Conservation (phyloP, 768 basidiomycete genomes). For the Suillus placidus region DNA sequence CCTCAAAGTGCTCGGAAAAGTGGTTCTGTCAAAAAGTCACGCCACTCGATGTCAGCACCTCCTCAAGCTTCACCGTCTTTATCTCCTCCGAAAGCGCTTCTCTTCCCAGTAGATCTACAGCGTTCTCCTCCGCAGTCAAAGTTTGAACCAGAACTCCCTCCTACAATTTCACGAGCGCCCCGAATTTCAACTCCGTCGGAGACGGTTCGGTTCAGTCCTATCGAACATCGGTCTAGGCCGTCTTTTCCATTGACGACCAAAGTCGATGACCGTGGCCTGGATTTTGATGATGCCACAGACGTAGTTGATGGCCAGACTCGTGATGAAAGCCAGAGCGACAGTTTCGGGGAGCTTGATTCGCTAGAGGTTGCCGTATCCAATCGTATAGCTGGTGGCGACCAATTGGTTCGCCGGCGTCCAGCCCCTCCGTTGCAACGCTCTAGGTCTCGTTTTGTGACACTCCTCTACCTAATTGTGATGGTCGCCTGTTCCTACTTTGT, state of each 20-base stretch:
- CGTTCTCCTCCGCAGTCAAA: slow-evolving; percentile 55
- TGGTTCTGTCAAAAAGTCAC: slow-evolving; percentile 49
- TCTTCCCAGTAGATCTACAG: slow-evolving; percentile 26
- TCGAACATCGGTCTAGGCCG: slow-evolving; percentile 23
- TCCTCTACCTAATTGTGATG: slow-evolving; percentile 43
- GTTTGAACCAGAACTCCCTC: slow-evolving; percentile 57
- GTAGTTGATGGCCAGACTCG: slow-evolving; percentile 4
- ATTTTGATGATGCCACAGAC: slow-evolving; percentile 17
- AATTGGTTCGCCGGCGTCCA: slow-evolving; percentile 12
- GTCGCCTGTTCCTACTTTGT: slow-evolving; percentile 38
- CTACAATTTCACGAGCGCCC: slow-evolving; percentile 37
- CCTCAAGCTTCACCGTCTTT: slow-evolving; percentile 53
- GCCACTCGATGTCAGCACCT: slow-evolving; percentile 75
- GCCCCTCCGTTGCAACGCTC: slow-evolving; percentile 19
- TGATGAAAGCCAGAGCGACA: slow-evolving; percentile 24
- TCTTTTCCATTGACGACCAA: slow-evolving; percentile 26
- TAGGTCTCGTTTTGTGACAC: slow-evolving; percentile 40
- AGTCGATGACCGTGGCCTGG: slow-evolving; percentile 18
- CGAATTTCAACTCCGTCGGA: slow-evolving; percentile 19
- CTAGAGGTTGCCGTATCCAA: slow-evolving; percentile 40
- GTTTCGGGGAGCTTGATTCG: slow-evolving; percentile 18
- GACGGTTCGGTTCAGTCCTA: slow-evolving; percentile 18
- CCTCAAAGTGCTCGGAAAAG: slow-evolving; percentile 46
- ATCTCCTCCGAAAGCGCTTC: slow-evolving; percentile 38
- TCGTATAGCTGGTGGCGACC: slow-evolving; percentile 40